Conservation (phyloP, 306 rosid genomes). For the Sindora glabra region DNA sequence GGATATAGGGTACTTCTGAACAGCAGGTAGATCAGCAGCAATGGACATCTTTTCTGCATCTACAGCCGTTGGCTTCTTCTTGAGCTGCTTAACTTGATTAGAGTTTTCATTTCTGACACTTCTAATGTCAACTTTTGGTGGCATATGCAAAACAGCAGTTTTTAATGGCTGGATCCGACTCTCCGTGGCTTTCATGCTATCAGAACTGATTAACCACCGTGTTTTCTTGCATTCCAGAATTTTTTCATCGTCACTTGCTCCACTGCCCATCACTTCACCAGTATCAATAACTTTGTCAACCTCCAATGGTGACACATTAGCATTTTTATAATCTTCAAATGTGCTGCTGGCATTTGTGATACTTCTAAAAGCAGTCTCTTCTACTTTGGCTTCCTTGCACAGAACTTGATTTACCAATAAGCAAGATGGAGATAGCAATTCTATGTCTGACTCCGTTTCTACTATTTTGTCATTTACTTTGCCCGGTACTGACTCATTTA, state of each 20-base stretch:
- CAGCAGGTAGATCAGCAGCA: neutral
- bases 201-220: constrained; percentile 1
- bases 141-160: neutral
- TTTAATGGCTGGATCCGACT: neutral
- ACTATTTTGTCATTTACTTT: neutral
- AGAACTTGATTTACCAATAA: constrained; percentile 1
- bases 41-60: neutral
- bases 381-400: neutral
- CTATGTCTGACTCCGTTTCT: neutral
- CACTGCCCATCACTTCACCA: neutral
- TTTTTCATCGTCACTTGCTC: neutral
- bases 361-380: constrained; percentile 1
- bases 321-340: neutral
- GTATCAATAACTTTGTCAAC: neutral
- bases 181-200: neutral
- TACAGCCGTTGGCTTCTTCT: neutral
- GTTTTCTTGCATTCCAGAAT: constrained; percentile 8
- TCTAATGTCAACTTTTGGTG: neutral
- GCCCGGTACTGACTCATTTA: neutral
- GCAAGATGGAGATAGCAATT: neutral
- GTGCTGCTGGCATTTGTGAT: neutral
- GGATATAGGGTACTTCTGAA: constrained; percentile 7
- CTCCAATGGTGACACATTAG: neutral
- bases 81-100: neutral
- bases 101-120: neutral